Conservation (phyloP, 2,329 filamentous ascomycete species). For the Geosmithia morbida region DNA sequence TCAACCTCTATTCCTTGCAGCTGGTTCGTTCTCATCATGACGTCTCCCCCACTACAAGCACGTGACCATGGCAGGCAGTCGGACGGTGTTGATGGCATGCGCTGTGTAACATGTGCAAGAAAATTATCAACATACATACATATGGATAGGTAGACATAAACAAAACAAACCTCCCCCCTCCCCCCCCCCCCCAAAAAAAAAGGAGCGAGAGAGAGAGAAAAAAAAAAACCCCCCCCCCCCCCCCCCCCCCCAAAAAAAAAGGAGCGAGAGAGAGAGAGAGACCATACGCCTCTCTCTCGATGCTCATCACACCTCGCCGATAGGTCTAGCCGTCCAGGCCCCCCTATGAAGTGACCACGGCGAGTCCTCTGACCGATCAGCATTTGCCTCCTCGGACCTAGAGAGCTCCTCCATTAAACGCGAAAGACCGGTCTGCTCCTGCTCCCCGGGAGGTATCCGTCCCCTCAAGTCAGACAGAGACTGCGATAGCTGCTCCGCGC, state of each 20-base stretch:
- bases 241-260: no score
- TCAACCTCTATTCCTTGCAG: not conserved
- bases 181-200: no score
- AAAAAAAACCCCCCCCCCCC: no score
- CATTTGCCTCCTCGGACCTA: conserved; percentile 9
- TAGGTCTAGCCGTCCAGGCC: not conserved
- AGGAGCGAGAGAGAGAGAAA: no score
- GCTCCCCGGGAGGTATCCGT: conserved; percentile 22
- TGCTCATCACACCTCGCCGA: not conserved
- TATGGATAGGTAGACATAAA: no score
- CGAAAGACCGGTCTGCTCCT: conserved; percentile 26
- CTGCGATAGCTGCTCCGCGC: conserved; percentile 18
- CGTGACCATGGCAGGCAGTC: no score
- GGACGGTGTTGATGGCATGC: no score
- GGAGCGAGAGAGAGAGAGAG: no score
- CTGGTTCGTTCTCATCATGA: not conserved
- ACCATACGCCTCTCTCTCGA: not conserved
- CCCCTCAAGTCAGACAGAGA: conserved; percentile 23
- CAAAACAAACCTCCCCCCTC: no score
- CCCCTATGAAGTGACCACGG: not conserved
- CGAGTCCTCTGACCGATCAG: conserved; percentile 2
- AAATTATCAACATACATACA: no score
- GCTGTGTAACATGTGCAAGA: no score
- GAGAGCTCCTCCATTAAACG: conserved; percentile 27
- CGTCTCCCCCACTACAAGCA: conserved; percentile 5